Evolutionary conservation across 1,284 basidiomycete species (phyloP).

Genomic region (Cryptococcus deneoformans): DNA sequence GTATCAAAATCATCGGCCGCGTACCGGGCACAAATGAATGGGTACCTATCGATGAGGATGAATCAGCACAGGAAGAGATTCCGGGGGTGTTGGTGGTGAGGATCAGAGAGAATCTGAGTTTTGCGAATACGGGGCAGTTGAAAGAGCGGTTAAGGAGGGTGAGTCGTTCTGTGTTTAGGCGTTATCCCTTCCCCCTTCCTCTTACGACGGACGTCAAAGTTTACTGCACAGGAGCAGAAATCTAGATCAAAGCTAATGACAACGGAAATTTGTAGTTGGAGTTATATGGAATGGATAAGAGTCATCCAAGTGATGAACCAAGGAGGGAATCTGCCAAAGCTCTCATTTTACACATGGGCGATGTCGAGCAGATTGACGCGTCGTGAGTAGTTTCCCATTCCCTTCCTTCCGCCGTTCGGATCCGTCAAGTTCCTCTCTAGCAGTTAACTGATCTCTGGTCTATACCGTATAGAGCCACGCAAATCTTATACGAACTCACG

Average conservation of each 20-base stretch:
- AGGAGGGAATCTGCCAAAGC: conserved; percentile 68
- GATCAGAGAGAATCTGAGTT: conserved; percentile 76
- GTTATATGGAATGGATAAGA: conserved; percentile 69
- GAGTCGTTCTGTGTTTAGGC: conserved; percentile 48
- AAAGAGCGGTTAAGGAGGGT: conserved; percentile 69
- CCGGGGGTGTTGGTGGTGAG: conserved; percentile 74
- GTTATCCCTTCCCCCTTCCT: conserved; percentile 53
- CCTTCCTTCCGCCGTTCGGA: background rate
- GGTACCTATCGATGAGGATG: conserved; percentile 75
- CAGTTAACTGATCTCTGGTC: too few species aligned
- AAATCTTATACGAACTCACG: conserved; percentile 65
- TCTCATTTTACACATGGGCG: conserved; percentile 84
- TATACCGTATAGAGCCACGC: too few species aligned
- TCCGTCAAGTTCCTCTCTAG: too few species aligned
- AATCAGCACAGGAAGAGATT: conserved; percentile 66
- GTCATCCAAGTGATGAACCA: conserved; percentile 83
- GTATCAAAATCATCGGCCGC: conserved; percentile 71
- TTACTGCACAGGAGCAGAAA: background rate
- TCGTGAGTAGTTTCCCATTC: conserved; percentile 58
- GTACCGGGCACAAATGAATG: conserved; percentile 77
- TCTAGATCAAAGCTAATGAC: background rate
- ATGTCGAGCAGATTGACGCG: conserved; percentile 70
- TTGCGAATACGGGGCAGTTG: conserved; percentile 85
- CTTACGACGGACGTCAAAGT: background rate
- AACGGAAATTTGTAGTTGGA: conserved; percentile 33